Evolutionary conservation across 352 stramenopile genomes (phyloP).

Genomic region (Globisporangium perplexum): DNA sequence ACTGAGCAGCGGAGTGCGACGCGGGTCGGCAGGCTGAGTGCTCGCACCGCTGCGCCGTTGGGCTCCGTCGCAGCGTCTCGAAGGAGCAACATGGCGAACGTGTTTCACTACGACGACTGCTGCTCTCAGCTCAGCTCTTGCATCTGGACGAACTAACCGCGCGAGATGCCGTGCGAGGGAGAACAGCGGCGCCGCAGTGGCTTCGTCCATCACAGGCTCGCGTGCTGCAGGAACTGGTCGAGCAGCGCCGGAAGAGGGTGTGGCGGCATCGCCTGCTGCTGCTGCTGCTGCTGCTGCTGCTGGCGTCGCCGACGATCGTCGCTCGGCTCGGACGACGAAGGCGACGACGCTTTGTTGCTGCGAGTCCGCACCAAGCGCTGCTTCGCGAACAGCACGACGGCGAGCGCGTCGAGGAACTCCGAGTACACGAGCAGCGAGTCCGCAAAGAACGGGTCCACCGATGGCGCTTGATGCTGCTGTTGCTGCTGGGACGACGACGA

Average conservation of each 20-base stretch:
- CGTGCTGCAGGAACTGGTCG: constrained; percentile 28
- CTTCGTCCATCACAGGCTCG: no score
- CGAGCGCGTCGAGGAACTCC: constrained; percentile 53
- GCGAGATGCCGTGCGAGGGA: constrained; percentile 31
- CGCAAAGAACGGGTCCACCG: constrained; percentile 49
- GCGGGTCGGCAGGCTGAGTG: no score
- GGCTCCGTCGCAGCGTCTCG: no score
- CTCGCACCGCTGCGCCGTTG: no score
- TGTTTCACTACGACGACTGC: no score
- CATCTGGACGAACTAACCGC: no score
- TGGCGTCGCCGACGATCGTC: background rate
- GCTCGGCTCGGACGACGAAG: background rate
- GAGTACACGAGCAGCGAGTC: constrained; percentile 44
- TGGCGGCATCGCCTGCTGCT: constrained; percentile 1
- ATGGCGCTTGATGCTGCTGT: background rate
- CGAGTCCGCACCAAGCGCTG: constrained; percentile 14
- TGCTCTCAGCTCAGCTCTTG: constrained; percentile 33
- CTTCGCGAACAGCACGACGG: constrained; percentile 38
- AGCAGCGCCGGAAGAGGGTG: constrained; percentile 35
- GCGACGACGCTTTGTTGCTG: background rate
- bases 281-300: constrained; percentile 10
- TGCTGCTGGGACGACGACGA: background rate
- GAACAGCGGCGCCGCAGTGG: no score
- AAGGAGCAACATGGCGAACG: no score
- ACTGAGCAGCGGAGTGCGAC: constrained; percentile 9